phyloP scores from a whole-genome alignment of 2,329 filamentous ascomycete genomes.

The Lojkania enalia region DNA sequence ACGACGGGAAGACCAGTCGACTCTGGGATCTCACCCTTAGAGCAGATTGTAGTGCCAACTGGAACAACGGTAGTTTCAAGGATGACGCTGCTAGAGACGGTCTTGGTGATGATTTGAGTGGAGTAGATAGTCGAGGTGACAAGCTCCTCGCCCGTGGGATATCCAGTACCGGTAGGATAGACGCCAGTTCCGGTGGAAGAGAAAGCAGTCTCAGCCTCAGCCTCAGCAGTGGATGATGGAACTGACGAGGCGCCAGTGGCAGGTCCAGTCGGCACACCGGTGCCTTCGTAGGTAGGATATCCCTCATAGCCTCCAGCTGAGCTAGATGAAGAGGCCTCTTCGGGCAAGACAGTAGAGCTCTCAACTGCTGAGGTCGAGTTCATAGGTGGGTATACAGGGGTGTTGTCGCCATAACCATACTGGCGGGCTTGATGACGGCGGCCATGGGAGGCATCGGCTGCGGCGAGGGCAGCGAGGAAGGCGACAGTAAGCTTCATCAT shows the following conservation, averaged over 20 bases:
- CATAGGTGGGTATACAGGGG: neutral
- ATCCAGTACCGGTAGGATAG: slow-evolving; percentile 32
- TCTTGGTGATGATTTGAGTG: slow-evolving; percentile 49
- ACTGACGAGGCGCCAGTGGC: slow-evolving; percentile 15
- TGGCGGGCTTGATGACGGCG: slow-evolving; percentile 34
- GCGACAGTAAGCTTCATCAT: slow-evolving; percentile 24
- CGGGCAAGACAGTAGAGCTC: neutral
- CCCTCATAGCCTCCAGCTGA: neutral
- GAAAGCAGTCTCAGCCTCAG: slow-evolving; percentile 11
- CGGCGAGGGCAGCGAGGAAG: slow-evolving; percentile 19
- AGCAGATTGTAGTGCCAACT: slow-evolving; percentile 51
- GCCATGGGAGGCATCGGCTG: slow-evolving; percentile 33
- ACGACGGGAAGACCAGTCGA: slow-evolving; percentile 17
- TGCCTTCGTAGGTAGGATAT: neutral
- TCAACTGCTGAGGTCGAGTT: slow-evolving; percentile 2
- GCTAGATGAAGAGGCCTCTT: neutral
- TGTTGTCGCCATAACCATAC: slow-evolving; percentile 15
- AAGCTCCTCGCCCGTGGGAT: slow-evolving; percentile 38
- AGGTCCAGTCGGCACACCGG: slow-evolving; percentile 4
- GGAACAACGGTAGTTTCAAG: slow-evolving; percentile 47
- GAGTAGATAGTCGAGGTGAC: slow-evolving; percentile 49
- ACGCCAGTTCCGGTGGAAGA: slow-evolving; percentile 3
- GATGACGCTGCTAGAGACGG: slow-evolving; percentile 28
- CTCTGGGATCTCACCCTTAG: slow-evolving; percentile 22
- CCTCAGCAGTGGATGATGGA: neutral